These are phyloP conservation scores for Backusella parvicylindrica DNA, from an alignment of 192 early-diverging fungal species.

Conservation along the genomic window DNA sequence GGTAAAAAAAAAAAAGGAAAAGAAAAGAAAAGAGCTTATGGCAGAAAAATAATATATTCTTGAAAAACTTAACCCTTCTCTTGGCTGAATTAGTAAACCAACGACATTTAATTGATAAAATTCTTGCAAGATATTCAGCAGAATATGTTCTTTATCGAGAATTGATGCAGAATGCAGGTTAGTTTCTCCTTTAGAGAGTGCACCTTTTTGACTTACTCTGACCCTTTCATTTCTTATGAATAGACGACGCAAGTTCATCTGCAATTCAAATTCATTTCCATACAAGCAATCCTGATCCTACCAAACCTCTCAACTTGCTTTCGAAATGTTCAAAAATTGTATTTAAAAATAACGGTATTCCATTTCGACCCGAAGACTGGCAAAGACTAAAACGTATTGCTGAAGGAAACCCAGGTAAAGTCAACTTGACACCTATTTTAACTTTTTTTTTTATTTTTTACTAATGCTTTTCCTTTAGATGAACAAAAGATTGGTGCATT, in stretches of 20 bases:
- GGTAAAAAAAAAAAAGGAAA: slow-evolving; percentile 22
- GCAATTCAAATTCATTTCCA: slow-evolving; percentile 58
- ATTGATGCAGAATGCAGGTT: slow-evolving; percentile 64
- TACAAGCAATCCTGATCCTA: slow-evolving; percentile 25
- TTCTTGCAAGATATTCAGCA: slow-evolving; percentile 81
- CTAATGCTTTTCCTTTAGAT: slow-evolving; percentile 4
- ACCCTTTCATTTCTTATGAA: slow-evolving; percentile 18
- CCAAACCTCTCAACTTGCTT: slow-evolving; percentile 36
- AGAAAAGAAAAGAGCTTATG: too few relatives aligned
- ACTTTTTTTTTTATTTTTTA: neutral
- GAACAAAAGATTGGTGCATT: slow-evolving; percentile 72
- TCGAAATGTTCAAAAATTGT: slow-evolving; percentile 45
- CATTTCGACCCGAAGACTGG: slow-evolving; percentile 83
- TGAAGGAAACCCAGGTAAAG: slow-evolving; percentile 86
- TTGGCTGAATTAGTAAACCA: slow-evolving; percentile 65
- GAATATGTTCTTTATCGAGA: slow-evolving; percentile 86
- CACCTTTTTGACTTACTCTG: neutral
- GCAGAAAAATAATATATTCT: neutral
- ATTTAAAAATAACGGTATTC: slow-evolving; percentile 83
- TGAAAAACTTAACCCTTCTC: neutral
- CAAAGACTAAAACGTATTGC: slow-evolving; percentile 78
- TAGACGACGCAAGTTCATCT: slow-evolving; percentile 72
- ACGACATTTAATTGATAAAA: slow-evolving; percentile 90
- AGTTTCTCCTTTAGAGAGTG: neutral
- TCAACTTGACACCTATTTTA: neutral